phyloP scores from a whole-genome alignment of 1,284 basidiomycete genomes.

The Calocybe gambosa region DNA sequence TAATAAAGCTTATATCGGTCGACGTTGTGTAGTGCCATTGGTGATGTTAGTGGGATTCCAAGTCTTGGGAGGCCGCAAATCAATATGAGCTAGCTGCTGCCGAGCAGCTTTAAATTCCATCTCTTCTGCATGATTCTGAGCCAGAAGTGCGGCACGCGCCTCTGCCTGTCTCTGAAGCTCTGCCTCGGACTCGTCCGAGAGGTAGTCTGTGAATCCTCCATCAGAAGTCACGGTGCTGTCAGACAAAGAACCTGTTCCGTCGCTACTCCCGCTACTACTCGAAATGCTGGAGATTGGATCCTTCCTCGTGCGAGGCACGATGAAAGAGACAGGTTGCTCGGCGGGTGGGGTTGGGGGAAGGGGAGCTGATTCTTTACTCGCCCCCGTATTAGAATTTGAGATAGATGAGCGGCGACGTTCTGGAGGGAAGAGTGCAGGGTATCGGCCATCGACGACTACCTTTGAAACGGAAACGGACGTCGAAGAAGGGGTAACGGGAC shows the following conservation, averaged over 20 bases:
- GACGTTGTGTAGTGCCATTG: constrained; percentile 21
- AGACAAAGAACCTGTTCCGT: constrained; percentile 47
- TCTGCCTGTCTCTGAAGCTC: constrained; percentile 79
- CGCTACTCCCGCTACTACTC: constrained; percentile 56
- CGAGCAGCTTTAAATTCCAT: constrained; percentile 72
- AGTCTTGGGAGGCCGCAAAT: constrained; percentile 64
- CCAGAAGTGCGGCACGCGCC: constrained; percentile 61
- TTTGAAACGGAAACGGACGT: constrained; percentile 29
- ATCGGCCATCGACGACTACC: constrained; percentile 24
- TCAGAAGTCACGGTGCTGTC: constrained; percentile 75
- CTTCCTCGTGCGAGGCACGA: constrained; percentile 26
- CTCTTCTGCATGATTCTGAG: constrained; percentile 75
- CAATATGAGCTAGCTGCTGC: constrained; percentile 66
- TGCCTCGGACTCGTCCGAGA: constrained; percentile 79
- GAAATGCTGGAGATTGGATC: constrained; percentile 41
- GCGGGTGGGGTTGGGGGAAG: constrained; percentile 18
- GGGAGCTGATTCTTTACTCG: constrained; percentile 13
- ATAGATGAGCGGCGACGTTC: constrained; percentile 20
- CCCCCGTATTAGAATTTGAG: constrained; percentile 19
- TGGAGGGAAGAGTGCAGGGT: constrained; percentile 15
- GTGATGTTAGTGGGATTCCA: constrained; percentile 61
- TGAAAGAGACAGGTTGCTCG: constrained; percentile 22
- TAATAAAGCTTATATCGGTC: constrained; percentile 7
- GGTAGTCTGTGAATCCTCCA: constrained; percentile 77
- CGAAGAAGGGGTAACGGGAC: constrained; percentile 42